A percentile compares a stretch with the other conserved stretches of the same genome.
Conservation (phyloP, 495 filamentous ascomycete species). For the Hypoxylon trugodes region DNA sequence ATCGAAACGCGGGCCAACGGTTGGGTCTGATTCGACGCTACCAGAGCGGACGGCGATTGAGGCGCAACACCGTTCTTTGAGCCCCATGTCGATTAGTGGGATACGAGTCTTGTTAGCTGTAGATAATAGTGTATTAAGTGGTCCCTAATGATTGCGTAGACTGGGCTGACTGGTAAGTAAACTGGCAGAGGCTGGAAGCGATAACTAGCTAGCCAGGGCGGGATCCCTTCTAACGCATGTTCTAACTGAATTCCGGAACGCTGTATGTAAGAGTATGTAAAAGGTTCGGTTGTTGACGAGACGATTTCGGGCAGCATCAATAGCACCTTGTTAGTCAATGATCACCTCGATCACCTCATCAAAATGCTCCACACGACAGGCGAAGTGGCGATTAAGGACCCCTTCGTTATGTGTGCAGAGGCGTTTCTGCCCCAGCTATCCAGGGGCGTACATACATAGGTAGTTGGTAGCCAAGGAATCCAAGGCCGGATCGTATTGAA, state of each 20-base stretch:
- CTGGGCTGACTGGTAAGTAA: too few species aligned
- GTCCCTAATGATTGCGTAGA: neutral
- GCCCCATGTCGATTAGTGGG: conserved; percentile 34
- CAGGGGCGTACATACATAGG: too few species aligned
- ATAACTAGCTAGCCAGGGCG: neutral
- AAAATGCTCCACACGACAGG: conserved; percentile 22
- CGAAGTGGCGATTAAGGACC: conserved; percentile 37
- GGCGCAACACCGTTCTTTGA: conserved; percentile 35
- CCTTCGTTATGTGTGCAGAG: conserved; percentile 2
- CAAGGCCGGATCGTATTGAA: conserved; percentile 23
- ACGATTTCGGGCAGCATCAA: conserved; percentile 30
- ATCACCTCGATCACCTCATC: conserved; percentile 42
- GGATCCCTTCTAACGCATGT: conserved; percentile 4
- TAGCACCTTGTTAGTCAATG: conserved; percentile 42
- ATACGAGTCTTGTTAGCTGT: conserved; percentile 22
- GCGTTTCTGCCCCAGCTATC: conserved; percentile 4
- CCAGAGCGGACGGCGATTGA: conserved; percentile 24
- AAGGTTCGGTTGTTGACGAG: conserved; percentile 29
- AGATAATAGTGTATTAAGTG: conserved; percentile 4
- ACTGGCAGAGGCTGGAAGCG: conserved; percentile 6
- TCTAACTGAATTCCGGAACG: conserved; percentile 27
- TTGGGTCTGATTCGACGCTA: conserved; percentile 32
- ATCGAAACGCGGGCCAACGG: conserved; percentile 36
- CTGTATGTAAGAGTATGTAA: conserved; percentile 3
- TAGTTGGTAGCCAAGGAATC: conserved; percentile 34